Percentiles rank a stretch among this genome's conserved stretches.
phyloP scores from a whole-genome alignment of 129 eudicot species.

The Saposhnikovia divaricata region DNA sequence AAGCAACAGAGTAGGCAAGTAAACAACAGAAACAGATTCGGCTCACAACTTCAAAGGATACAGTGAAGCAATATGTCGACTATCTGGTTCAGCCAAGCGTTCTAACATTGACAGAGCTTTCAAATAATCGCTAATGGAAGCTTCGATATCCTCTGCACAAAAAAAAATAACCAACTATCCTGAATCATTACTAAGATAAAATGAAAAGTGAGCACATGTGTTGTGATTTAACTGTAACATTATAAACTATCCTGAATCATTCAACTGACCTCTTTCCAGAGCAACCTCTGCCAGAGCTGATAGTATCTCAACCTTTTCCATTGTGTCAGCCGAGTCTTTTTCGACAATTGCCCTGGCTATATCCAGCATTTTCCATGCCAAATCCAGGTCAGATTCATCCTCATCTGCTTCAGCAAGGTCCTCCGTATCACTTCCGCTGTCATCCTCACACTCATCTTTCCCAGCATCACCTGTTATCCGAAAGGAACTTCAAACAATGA shows the following conservation, averaged over 20 bases:
- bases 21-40: not conserved
- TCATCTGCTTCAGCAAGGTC: conserved; percentile 69
- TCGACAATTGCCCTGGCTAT: conserved; percentile 91
- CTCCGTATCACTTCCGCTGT: conserved; percentile 56
- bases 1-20: not conserved
- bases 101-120: conserved; percentile 86
- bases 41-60: conserved; percentile 54
- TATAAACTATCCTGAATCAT: not conserved
- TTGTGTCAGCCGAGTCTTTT: conserved; percentile 66
- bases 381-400: conserved; percentile 93
- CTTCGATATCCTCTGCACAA: conserved; percentile 89
- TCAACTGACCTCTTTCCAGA: conserved; percentile 72
- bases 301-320: conserved; percentile 82
- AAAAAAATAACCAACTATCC: too few species aligned
- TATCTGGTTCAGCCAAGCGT: conserved; percentile 86
- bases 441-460: conserved; percentile 52
- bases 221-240: not conserved
- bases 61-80: conserved; percentile 87
- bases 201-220: not conserved
- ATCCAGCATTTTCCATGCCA: conserved; percentile 99
- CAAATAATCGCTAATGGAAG: conserved; percentile 78
- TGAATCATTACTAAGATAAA: too few species aligned
- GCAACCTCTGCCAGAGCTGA: conserved; percentile 84
- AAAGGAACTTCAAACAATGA: not conserved
- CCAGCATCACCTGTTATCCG: conserved; percentile 29